A percentile compares a stretch with the other conserved stretches of the same genome.
Conservation (phyloP, 176 grass and related monocot genomes). For the Bonia amplexicaulis region DNA sequence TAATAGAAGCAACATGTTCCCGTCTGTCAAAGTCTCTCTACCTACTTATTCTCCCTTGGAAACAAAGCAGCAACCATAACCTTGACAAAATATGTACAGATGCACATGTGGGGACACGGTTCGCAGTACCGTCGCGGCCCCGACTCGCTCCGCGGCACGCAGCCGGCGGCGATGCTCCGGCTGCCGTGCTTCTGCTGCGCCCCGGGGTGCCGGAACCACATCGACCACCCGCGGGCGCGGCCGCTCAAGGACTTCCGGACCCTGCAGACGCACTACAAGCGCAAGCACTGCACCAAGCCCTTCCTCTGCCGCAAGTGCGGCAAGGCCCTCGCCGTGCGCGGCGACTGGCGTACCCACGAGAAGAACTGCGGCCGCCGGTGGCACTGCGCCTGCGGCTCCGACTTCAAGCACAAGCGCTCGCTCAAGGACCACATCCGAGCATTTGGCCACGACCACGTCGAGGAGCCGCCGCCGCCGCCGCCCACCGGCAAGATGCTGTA, state of each 20-base stretch:
- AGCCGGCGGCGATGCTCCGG: conserved; percentile 65
- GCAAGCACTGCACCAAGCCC: conserved; percentile 53
- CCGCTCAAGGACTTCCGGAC: conserved; percentile 69
- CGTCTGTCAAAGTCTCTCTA: neutral
- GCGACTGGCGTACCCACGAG: conserved; percentile 93
- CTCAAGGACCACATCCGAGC: conserved; percentile 68
- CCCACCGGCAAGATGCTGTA: neutral
- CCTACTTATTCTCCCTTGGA: neutral
- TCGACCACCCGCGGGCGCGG: conserved; percentile 55
- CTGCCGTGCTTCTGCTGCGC: conserved; percentile 66
- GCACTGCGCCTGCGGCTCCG: conserved; percentile 57
- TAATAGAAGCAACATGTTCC: neutral
- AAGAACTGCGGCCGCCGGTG: conserved; percentile 73
- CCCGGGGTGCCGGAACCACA: conserved; percentile 47
- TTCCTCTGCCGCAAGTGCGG: conserved; percentile 69
- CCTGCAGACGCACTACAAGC: conserved; percentile 65
- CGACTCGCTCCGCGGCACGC: conserved; percentile 50
- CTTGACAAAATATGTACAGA: conserved; percentile 17
- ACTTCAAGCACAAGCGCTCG: conserved; percentile 75
- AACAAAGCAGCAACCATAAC: neutral
- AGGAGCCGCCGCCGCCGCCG: conserved; percentile 12
- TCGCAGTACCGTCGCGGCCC: conserved; percentile 55
- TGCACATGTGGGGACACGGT: conserved; percentile 78
- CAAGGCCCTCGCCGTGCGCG: conserved; percentile 79
- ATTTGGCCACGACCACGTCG: conserved; percentile 43